Evolutionary conservation across 768 basidiomycete species (phyloP).

Genomic region (Gelatoporia subvermispora): DNA sequence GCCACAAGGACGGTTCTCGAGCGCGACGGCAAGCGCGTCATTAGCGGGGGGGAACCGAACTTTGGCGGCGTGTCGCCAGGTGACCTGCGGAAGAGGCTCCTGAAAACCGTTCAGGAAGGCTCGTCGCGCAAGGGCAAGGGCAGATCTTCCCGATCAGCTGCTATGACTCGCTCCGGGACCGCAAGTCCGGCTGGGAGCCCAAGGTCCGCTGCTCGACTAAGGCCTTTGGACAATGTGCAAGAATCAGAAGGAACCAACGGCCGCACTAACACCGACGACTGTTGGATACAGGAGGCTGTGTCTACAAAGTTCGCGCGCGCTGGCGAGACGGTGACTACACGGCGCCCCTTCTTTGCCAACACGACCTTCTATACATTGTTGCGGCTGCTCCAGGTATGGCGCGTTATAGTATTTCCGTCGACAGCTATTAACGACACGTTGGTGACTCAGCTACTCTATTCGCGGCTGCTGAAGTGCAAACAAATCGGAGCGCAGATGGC

Average conservation of each 20-base stretch:
- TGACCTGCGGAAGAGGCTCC: conserved; percentile 76
- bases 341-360: conserved; percentile 80
- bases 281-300: conserved; percentile 52
- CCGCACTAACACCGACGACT: conserved; percentile 35
- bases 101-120: conserved; percentile 68
- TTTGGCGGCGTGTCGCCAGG: conserved; percentile 50
- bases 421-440: conserved; percentile 5
- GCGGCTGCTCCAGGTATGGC: conserved; percentile 78
- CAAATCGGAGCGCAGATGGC: conserved; percentile 70
- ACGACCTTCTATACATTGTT: conserved; percentile 89
- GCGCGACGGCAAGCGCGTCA: conserved; percentile 16
- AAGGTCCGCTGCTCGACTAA: neutral
- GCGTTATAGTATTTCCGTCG: conserved; percentile 1
- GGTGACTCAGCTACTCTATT: conserved; percentile 71
- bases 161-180: conserved; percentile 33
- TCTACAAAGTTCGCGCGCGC: conserved; percentile 11
- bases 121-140: conserved; percentile 21
- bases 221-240: neutral
- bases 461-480: conserved; percentile 82
- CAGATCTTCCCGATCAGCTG: conserved; percentile 13
- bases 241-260: conserved; percentile 6
- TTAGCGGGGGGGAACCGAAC: conserved; percentile 16
- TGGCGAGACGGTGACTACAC: conserved; percentile 24
- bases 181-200: conserved; percentile 18
- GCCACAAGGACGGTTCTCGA: conserved; percentile 20